A percentile compares a stretch with the other conserved stretches of the same genome.
phyloP scores from a whole-genome alignment of 768 basidiomycete genomes.

The Phylloporus arenicola region DNA sequence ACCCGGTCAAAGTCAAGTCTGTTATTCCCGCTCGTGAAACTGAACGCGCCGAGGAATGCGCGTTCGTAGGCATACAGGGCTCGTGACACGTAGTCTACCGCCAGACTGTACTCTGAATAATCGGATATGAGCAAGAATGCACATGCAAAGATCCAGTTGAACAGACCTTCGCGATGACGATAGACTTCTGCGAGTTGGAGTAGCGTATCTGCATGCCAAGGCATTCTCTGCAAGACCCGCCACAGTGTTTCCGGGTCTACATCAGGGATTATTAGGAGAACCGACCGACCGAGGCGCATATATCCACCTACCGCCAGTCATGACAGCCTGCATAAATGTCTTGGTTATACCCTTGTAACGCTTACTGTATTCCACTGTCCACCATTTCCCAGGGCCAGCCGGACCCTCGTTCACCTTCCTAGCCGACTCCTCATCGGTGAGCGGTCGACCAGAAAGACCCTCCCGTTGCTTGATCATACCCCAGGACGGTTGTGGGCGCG shows the following conservation, averaged over 20 bases:
- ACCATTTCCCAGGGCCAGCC: conserved; percentile 67
- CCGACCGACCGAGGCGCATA: background rate
- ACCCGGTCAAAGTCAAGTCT: conserved; percentile 86
- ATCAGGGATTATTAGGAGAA: background rate
- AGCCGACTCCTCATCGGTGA: conserved; percentile 51
- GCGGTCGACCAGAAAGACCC: conserved; percentile 60
- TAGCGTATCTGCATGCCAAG: conserved; percentile 92
- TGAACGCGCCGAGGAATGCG: conserved; percentile 82
- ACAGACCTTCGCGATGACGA: conserved; percentile 78
- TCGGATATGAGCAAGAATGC: background rate
- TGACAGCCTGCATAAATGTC: conserved; percentile 75
- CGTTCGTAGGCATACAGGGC: conserved; percentile 92
- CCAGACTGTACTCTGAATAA: conserved; percentile 66
- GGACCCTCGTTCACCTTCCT: conserved; percentile 40
- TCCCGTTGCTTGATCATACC: conserved; percentile 64
- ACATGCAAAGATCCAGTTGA: background rate
- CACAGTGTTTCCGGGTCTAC: conserved; percentile 77
- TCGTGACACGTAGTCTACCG: conserved; percentile 86
- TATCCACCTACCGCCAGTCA: conserved; percentile 64
- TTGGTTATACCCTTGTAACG: conserved; percentile 77
- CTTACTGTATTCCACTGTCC: conserved; percentile 83
- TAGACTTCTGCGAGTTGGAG: conserved; percentile 25
- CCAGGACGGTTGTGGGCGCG: conserved; percentile 73
- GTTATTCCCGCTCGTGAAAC: conserved; percentile 72
- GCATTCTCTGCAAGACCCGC: conserved; percentile 66